phyloP scores from a whole-genome alignment of 78 protist genomes.

The Polysphondylium violaceum region DNA sequence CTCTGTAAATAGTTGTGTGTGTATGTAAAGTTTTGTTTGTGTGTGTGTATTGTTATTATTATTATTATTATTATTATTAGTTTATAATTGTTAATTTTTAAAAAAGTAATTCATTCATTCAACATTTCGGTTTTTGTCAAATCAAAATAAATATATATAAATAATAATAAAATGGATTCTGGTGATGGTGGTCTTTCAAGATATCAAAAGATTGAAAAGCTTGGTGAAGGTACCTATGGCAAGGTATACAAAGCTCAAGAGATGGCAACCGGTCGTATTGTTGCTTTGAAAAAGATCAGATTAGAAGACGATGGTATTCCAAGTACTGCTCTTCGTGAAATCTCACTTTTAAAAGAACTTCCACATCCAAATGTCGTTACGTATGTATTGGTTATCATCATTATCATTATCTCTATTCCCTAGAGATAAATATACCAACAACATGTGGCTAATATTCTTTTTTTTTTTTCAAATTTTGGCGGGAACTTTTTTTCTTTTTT shows the following conservation, averaged over 20 bases:
- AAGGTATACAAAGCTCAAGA: slow-evolving; percentile 98
- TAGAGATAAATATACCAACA: too few relatives aligned
- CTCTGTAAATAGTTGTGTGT: too few relatives aligned
- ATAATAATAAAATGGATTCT: slow-evolving; percentile 54
- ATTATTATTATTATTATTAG: too few relatives aligned
- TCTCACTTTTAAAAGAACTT: slow-evolving; percentile 97
- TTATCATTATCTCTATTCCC: too few relatives aligned
- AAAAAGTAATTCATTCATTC: too few relatives aligned
- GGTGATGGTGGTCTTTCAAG: slow-evolving; percentile 75
- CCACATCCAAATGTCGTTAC: slow-evolving; percentile 97
- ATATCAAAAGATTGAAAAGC: slow-evolving; percentile 92
- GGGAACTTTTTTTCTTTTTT: background rate
- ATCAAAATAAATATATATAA: slow-evolving; percentile 9
- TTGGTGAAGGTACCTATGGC: slow-evolving; percentile 99
- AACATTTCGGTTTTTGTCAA: too few relatives aligned
- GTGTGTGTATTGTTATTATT: too few relatives aligned
- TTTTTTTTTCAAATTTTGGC: background rate
- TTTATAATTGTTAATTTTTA: too few relatives aligned
- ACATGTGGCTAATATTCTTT: too few relatives aligned
- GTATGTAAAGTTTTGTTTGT: too few relatives aligned
- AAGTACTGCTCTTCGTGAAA: slow-evolving; percentile 98
- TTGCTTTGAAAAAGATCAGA: slow-evolving; percentile 99
- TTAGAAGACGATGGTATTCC: slow-evolving; percentile 99
- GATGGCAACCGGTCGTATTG: slow-evolving; percentile 82
- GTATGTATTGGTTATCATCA: slow-evolving; percentile 47